Base-by-base conservation (phyloP, 2,329 filamentous ascomycete genomes). In the Arachnomyces sp. region DNA sequence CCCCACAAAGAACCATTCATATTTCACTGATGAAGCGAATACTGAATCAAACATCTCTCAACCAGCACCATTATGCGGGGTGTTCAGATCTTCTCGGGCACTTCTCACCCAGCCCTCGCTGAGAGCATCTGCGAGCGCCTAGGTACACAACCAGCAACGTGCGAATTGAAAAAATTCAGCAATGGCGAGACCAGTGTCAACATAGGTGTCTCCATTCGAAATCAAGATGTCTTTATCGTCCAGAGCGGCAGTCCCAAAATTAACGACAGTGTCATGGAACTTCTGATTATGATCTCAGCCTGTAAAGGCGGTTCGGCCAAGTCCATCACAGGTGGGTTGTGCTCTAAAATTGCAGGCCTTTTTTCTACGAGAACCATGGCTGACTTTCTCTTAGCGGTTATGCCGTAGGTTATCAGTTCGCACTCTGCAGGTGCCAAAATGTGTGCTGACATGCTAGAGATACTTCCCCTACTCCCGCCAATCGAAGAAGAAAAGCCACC, bases 381-480 rank as follows among this genome's bases (percentile, higher is more conserved):
- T 56, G 32, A 52, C 43, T 34, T 36, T 35, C 17, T 43, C 44
- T 28, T 40, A 68, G 66, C 66, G 56, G 66, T 69, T 43, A 66
- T 69, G 62, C 66, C 66, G 66, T 68, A 67, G 57, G 65, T 60
- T 55, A 54, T 53, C 51, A 50, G 44, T 52, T 44, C 53, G 52
- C 48, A 50, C 40, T 57, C 46, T 53, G 43, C 21, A 25, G 21
- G 21, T 25, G 21, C 21, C 21, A 25, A 9, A 25, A 9, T 44
- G 47, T 49, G 59, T 57, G 54, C 63, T 67, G 57, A 66, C 60
- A 45, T 44, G 44, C 45, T 53, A 51, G 60, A 69, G 66, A 56
- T 96, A 96, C 68, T 98, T 96, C 59, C 92, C 92, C n/a, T 98
- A 98, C 71, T 95, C 88, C 52, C 86, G 92, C 47, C 92, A 98